Conservation (phyloP, 129 eudicot species). For the Gnaphalium uliginosum region DNA sequence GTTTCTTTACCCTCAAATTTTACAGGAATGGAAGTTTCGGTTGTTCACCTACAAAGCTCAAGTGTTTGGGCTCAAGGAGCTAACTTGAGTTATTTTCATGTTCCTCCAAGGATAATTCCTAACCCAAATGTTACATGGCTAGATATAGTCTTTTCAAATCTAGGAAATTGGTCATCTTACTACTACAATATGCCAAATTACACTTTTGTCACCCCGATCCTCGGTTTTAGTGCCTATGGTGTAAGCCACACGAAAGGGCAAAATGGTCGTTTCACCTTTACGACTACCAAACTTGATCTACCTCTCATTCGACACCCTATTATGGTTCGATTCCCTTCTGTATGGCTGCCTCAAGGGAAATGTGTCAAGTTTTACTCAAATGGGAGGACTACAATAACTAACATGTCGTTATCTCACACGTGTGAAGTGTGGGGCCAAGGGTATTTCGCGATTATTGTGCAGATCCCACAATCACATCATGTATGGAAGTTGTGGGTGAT, state of each 20-base stretch:
- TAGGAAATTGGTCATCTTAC: constrained; percentile 69
- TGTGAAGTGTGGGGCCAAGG: constrained; percentile 60
- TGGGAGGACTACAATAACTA: constrained; percentile 49
- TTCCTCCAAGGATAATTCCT: constrained; percentile 56
- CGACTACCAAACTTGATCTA: constrained; percentile 30
- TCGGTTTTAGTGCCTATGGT: constrained; percentile 61
- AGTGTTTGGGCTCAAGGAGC: constrained; percentile 63
- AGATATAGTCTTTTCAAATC: constrained; percentile 57
- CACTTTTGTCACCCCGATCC: constrained; percentile 56
- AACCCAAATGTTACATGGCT: constrained; percentile 57
- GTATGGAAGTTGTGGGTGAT: constrained; percentile 54
- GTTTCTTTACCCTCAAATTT: constrained; percentile 60
- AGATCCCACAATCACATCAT: constrained; percentile 11
- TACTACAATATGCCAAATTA: constrained; percentile 61
- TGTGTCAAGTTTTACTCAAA: constrained; percentile 60
- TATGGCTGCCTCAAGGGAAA: constrained; percentile 26
- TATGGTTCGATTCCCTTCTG: constrained; percentile 41
- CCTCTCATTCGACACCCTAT: constrained; percentile 38
- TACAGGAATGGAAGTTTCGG: constrained; percentile 55
- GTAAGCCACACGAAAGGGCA: constrained; percentile 27
- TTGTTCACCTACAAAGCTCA: constrained; percentile 48
- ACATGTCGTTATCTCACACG: constrained; percentile 34
- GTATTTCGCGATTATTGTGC: constrained; percentile 59
- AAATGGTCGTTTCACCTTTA: constrained; percentile 18
- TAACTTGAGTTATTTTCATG: constrained; percentile 48